Evolutionary conservation across 345 rosid genomes (phyloP), one percentile per base, ranked within the genome.

Genomic region (Trapa bicornis): DNA sequence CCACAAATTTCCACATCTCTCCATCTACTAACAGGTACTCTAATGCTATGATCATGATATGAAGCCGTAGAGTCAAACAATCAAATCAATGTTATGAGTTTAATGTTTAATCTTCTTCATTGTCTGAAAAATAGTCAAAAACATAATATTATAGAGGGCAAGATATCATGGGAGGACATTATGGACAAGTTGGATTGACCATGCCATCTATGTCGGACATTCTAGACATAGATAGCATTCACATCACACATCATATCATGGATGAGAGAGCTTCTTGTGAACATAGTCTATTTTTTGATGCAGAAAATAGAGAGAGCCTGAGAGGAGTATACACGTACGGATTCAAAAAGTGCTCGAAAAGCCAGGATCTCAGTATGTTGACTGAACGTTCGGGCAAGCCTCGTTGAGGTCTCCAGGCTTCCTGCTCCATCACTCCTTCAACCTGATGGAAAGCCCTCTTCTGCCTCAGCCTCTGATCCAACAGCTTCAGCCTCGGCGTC

Each of bases 331-430:
- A 64, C 5, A 79, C 97, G 78, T 65, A 92, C 97, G 98, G 98
- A 65, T 92, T 96, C 61, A 89, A 86, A 74, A 92, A 89, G 75
- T 92, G 97, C 45, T 90, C 94, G 54, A 93, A 90, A 13, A 93
- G 97, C 98, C 97, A 93, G 67, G 98, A 77, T 29, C 97, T 85
- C 53, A 92, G 94, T 39, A 88, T 82, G 0, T 82, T 79, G 56
- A 90, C 96, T 0, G 98, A 89, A 47, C 84, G 82, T 62, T 92
- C 96, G 0, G 94, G 98, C 78, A 92, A 75, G 47, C 98, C 98
- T 79, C 93, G 78, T 74, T 86, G 81, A 5, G 97, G 96, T 74
- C 88, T 82, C 98, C 98, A 89, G 13, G 85, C 87, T 78, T 88
- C 96, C 53, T 81, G 77, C 37, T 90, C 94, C 78, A 85, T 71